phyloP scores from a whole-genome alignment of 2,329 filamentous ascomycete genomes.

The Fusarium pseudoanthophilum region DNA sequence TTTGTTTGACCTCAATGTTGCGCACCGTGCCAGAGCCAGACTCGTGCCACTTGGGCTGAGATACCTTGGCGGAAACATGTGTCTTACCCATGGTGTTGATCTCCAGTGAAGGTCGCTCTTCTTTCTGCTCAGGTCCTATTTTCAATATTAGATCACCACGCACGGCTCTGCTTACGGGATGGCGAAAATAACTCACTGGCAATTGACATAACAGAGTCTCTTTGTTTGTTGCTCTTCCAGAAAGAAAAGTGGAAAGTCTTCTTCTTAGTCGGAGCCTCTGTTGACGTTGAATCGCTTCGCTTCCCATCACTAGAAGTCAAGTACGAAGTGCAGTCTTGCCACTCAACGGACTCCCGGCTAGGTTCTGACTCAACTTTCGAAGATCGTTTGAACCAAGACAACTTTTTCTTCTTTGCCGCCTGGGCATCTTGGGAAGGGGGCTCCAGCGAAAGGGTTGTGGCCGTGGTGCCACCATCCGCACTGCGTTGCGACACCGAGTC shows the following conservation, averaged over 20 bases:
- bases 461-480: background rate
- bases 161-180: background rate
- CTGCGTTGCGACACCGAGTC: conserved; percentile 19
- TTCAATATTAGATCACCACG: conserved; percentile 7
- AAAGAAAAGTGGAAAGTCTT: conserved; percentile 65
- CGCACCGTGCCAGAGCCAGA: conserved; percentile 55
- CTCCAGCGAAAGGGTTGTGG: conserved; percentile 30
- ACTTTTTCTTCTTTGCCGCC: conserved; percentile 56
- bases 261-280: conserved; percentile 55
- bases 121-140: conserved; percentile 28
- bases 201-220: conserved; percentile 57
- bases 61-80: conserved; percentile 14
- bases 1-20: conserved; percentile 76
- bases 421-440: conserved; percentile 29
- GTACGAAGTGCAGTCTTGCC: conserved; percentile 44
- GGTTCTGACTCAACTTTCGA: conserved; percentile 52
- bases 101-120: conserved; percentile 18
- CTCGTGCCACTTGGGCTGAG: conserved; percentile 47
- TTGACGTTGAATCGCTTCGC: conserved; percentile 40
- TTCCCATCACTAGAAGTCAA: conserved; percentile 41
- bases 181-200: conserved; percentile 51
- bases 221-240: conserved; percentile 62
- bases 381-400: conserved; percentile 63
- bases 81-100: conserved; percentile 36
- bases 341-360: conserved; percentile 40